These are phyloP conservation scores for Cercospora sp. DNA, from an alignment of 2,329 filamentous ascomycete genomes.

Conservation along the genomic window DNA sequence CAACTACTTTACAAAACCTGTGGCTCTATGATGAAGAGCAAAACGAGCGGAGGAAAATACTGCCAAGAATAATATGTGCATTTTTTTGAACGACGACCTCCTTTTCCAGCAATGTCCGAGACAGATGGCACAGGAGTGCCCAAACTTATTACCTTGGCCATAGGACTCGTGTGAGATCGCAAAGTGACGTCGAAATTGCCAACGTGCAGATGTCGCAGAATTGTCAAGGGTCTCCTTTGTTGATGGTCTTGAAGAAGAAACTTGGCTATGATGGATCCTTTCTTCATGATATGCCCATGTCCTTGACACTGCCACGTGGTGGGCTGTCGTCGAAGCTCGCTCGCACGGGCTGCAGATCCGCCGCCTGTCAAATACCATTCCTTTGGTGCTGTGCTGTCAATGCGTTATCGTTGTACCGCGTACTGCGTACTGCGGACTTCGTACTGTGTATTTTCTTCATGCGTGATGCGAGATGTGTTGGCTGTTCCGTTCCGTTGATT, in stretches of 20 bases:
- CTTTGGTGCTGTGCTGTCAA: not conserved
- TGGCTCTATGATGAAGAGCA: not conserved
- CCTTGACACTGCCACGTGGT: not conserved
- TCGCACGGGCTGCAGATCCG: not conserved
- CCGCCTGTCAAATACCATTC: not conserved
- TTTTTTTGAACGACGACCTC: not conserved
- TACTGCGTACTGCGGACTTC: not conserved
- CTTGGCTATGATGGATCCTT: not conserved
- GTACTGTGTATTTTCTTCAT: too few relatives aligned
- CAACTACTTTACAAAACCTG: not conserved
- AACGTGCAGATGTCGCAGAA: not conserved
- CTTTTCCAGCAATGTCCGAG: too few relatives aligned
- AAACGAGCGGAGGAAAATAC: not conserved
- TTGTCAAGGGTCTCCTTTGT: not conserved
- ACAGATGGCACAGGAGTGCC: too few relatives aligned
- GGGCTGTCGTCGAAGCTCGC: not conserved
- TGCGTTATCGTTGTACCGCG: not conserved
- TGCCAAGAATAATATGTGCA: not conserved
- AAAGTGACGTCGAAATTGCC: not conserved
- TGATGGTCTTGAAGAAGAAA: not conserved
- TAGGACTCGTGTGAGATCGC: too few relatives aligned
- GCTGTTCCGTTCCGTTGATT: too few relatives aligned
- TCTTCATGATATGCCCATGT: not conserved
- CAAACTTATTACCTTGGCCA: too few relatives aligned
- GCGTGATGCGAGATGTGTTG: too few relatives aligned